Evolutionary conservation across 139 green algal species (phyloP).

Genomic region (Spirogloea muscicola): DNA sequence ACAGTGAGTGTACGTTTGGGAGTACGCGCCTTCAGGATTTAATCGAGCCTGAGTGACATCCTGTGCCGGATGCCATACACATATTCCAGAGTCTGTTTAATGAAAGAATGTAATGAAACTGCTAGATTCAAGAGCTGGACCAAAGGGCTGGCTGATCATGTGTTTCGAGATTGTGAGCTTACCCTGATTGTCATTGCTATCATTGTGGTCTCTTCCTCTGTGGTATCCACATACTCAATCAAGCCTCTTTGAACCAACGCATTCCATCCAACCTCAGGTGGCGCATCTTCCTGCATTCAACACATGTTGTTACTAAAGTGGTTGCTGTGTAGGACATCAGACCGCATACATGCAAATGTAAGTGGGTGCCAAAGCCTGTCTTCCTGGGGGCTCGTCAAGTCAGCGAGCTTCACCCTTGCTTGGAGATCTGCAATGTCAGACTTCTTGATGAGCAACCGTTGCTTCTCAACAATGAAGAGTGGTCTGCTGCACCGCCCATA

Average conservation of each 20-base stretch:
- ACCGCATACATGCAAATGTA: background rate
- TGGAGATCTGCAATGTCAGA: constrained; percentile 58
- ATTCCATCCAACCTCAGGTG: constrained; percentile 53
- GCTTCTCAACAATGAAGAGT: constrained; percentile 82
- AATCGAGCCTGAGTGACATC: constrained; percentile 47
- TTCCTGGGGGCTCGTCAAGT: background rate
- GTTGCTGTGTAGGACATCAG: background rate
- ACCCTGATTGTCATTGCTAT: constrained; percentile 93
- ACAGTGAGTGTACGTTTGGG: constrained; percentile 91
- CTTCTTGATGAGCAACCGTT: constrained; percentile 76
- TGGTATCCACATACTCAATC: constrained; percentile 81
- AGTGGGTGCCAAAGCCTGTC: too few relatives aligned
- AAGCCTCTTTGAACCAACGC: constrained; percentile 57
- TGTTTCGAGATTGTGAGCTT: too few relatives aligned
- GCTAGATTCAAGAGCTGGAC: too few relatives aligned
- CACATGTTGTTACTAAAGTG: background rate
- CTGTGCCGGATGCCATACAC: too few relatives aligned
- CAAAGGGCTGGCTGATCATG: too few relatives aligned
- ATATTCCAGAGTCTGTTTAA: too few relatives aligned
- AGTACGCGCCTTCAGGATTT: constrained; percentile 37
- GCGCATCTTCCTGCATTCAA: background rate
- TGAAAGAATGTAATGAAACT: too few relatives aligned
- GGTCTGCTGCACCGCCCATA: constrained; percentile 46
- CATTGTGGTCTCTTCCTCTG: constrained; percentile 98
- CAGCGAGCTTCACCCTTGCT: background rate